Conservation (phyloP, 1,284 basidiomycete genomes). For the Puccinia hordei region DNA sequence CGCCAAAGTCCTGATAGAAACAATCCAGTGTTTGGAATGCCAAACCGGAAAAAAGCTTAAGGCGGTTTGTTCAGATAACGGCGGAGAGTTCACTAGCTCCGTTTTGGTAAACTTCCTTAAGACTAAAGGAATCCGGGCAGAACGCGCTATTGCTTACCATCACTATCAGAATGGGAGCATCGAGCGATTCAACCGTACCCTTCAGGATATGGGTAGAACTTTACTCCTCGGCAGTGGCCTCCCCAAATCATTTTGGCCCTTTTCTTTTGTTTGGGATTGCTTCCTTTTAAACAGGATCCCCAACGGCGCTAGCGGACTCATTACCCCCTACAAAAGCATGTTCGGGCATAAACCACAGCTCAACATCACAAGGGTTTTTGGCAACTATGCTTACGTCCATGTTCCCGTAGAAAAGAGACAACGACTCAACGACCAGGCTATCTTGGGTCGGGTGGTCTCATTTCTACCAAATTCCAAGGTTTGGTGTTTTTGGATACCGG, state of each 20-base stretch:
- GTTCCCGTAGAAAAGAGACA: background rate
- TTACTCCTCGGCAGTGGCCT: no score
- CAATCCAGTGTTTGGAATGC: background rate
- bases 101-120: background rate
- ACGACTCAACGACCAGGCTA: background rate
- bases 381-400: background rate
- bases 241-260: no score
- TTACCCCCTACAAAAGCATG: background rate
- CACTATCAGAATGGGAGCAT: slow-evolving; percentile 30
- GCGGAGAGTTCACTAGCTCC: no score
- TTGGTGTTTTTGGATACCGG: slow-evolving; percentile 17
- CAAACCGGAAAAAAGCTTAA: background rate
- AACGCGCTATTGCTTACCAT: background rate
- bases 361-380: background rate
- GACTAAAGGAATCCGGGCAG: background rate
- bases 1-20: no score
- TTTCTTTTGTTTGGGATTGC: background rate
- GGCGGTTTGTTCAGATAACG: background rate
- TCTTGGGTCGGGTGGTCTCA: background rate
- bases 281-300: background rate
- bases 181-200: no score
- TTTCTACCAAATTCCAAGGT: background rate
- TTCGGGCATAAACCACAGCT: background rate
- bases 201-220: no score
- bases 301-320: background rate